A percentile compares a stretch with the other conserved stretches of the same genome.
Conservation (phyloP, 495 filamentous ascomycete species). For the Lasiosphaeriaceae sp. region DNA sequence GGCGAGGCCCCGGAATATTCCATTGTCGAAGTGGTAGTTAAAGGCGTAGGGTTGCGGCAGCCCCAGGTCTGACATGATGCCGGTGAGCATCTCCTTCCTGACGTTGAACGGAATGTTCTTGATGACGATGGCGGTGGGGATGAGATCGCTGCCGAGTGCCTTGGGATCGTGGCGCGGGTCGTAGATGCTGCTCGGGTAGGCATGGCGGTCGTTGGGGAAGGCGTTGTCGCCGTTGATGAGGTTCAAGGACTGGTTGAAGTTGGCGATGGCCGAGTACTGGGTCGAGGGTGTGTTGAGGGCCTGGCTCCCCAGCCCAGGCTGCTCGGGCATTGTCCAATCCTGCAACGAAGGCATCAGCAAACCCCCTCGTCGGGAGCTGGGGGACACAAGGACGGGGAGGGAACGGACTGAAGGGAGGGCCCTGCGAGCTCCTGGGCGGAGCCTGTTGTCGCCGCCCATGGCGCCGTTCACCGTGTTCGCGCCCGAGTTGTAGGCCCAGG, state of each 20-base stretch:
- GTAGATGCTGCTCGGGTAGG: slow-evolving; percentile 27
- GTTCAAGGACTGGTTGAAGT: slow-evolving; percentile 24
- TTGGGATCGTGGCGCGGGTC: slow-evolving; percentile 32
- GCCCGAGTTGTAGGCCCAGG: slow-evolving; percentile 47
- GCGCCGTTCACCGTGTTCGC: slow-evolving; percentile 46
- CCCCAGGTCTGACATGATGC: slow-evolving; percentile 85
- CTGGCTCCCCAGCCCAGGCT: slow-evolving; percentile 37
- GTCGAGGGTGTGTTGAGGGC: slow-evolving; percentile 34
- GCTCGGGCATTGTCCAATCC: slow-evolving; percentile 48
- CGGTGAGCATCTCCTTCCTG: slow-evolving; percentile 90
- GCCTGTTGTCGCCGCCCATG: slow-evolving; percentile 41
- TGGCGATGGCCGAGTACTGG: slow-evolving; percentile 22
- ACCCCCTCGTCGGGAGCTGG: slow-evolving; percentile 1
- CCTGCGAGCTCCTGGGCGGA: slow-evolving; percentile 41
- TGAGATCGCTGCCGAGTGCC: slow-evolving; percentile 61
- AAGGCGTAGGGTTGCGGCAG: slow-evolving; percentile 95
- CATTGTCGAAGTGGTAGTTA: slow-evolving; percentile 99
- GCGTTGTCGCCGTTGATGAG: slow-evolving; percentile 28
- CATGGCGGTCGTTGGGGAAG: slow-evolving; percentile 27
- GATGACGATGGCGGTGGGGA: slow-evolving; percentile 97
- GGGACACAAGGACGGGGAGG: slow-evolving; percentile 3
- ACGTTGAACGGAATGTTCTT: slow-evolving; percentile 99
- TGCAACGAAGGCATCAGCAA: slow-evolving; percentile 17
- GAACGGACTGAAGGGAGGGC: slow-evolving; percentile 46
- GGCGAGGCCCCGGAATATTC: slow-evolving; percentile 91